phyloP scores from a whole-genome alignment of 495 filamentous ascomycete genomes.

The Cenococcum geophilum region DNA sequence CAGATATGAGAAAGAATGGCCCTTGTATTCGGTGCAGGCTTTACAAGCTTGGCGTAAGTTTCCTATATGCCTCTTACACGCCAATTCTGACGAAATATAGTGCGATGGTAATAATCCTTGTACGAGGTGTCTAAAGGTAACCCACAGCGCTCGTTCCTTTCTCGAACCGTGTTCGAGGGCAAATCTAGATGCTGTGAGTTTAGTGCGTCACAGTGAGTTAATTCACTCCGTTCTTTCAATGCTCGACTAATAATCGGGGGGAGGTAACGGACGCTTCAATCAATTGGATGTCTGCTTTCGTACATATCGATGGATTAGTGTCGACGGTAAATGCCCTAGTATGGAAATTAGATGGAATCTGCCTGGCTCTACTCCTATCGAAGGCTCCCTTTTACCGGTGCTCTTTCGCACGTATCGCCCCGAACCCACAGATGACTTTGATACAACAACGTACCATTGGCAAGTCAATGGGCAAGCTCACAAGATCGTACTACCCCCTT shows the following conservation, averaged over 20 bases:
- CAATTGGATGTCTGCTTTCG: conserved; percentile 16
- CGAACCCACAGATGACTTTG: not conserved
- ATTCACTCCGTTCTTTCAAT: not conserved
- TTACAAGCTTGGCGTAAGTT: conserved; percentile 23
- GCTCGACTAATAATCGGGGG: not conserved
- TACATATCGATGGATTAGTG: conserved; percentile 7
- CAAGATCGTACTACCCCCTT: conserved; percentile 17
- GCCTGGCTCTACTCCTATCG: conserved; percentile 19
- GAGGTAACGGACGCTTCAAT: conserved; percentile 25
- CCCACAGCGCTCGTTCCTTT: conserved; percentile 20
- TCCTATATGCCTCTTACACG: not conserved
- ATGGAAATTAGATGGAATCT: conserved; percentile 25
- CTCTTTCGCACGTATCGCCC: conserved; percentile 15
- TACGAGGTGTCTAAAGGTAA: conserved; percentile 9
- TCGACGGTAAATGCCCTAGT: not conserved
- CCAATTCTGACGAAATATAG: conserved; percentile 7
- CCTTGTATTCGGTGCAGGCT: conserved; percentile 27
- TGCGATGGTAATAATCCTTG: conserved; percentile 25
- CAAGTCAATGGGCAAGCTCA: conserved; percentile 12
- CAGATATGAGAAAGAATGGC: conserved; percentile 16
- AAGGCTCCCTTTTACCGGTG: conserved; percentile 1
- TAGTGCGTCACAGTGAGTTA: conserved; percentile 27
- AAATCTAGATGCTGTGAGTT: conserved; percentile 11
- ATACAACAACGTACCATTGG: conserved; percentile 21
- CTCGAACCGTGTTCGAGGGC: conserved; percentile 18